Percentiles rank a stretch among this genome's conserved stretches.
These are phyloP conservation scores for Saturnispora hagleri DNA, from an alignment of 805 yeast species.

Conservation along the genomic window DNA sequence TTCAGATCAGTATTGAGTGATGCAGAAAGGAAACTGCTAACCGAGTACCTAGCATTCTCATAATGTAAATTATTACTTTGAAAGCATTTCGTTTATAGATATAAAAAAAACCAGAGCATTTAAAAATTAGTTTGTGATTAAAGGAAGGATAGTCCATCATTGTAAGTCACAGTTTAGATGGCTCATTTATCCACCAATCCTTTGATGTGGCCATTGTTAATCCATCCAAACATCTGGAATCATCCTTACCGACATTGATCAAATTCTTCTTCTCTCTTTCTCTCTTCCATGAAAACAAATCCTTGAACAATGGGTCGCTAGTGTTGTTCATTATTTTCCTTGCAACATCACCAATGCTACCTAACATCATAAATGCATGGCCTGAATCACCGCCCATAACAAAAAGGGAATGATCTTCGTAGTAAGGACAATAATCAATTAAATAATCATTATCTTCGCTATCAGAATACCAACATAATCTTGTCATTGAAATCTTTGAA, in stretches of 20 bases:
- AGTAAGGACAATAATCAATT: slow-evolving; percentile 28
- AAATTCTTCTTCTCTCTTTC: slow-evolving; percentile 18
- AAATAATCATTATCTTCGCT: slow-evolving; percentile 29
- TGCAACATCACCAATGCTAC: slow-evolving; percentile 25
- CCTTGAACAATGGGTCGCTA: slow-evolving; percentile 13
- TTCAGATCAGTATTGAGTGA: slow-evolving; percentile 38
- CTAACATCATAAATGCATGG: slow-evolving; percentile 31
- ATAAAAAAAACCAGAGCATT: neutral
- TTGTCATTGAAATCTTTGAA: slow-evolving; percentile 16
- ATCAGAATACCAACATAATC: slow-evolving; percentile 31
- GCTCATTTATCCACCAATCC: slow-evolving; percentile 17
- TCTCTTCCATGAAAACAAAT: slow-evolving; percentile 22
- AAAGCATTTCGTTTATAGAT: neutral
- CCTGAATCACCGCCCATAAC: slow-evolving; percentile 34
- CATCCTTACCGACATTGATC: slow-evolving; percentile 18
- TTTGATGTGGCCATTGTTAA: slow-evolving; percentile 19
- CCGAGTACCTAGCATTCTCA: slow-evolving; percentile 32
- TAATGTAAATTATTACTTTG: neutral
- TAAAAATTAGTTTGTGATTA: too few relatives aligned
- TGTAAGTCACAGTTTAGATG: slow-evolving; percentile 5
- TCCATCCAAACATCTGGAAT: slow-evolving; percentile 21
- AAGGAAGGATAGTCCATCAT: too few relatives aligned
- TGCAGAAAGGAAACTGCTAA: slow-evolving; percentile 43
- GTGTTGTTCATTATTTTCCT: slow-evolving; percentile 14
- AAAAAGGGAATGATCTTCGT: slow-evolving; percentile 21